Evolutionary conservation across 2,329 filamentous ascomycete species (phyloP), one percentile per base, ranked within the genome.

Genomic region (Aureobasidium uvarum): DNA sequence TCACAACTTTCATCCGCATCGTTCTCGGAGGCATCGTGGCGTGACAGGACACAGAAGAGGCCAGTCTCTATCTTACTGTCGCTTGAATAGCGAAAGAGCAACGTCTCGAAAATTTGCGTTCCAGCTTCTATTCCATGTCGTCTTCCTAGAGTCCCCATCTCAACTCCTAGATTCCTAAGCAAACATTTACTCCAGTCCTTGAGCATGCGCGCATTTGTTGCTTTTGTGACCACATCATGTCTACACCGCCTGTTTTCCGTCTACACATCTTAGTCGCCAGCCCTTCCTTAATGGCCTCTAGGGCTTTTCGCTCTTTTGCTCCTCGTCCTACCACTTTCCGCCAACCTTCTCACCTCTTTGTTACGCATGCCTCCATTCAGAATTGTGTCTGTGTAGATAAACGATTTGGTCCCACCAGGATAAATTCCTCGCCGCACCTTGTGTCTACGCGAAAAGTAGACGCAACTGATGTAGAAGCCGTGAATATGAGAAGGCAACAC

Each of bases 401-500:
- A 68, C 3, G 71, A 62, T 60, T 75, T 76, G 5, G 69, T 66
- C 2, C 72, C 71, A 13, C 77, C 77, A 2, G 77, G 78, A 56
- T 74, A 78, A 41, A 69, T 66, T 5, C 76, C 76, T 66, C 74
- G 75, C 45, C 73, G 71, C 18, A 77, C 77, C 73, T 75, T 63
- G 23, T 63, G 46, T 23, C 60, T 52, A 25, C 60, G 60, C 18
- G 46, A 52, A 6, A 78, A 79, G 67, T 78, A 80, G 0, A 73
- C 74, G 65, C 74, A 74, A 36, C 71, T 74, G 59, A 79, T 73
- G 68, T 78, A 79, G 69, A 79, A 79, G 46, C 75, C 77, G 66
- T 80, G 77, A 5, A 78, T 68, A 64, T 79, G 76, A 4, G 71
- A 73, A 2, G 77, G 78, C 8, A 79, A 73, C 25, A 79, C 72